Conservation (phyloP, 495 filamentous ascomycete species). For the Daldinia caldariorum region DNA sequence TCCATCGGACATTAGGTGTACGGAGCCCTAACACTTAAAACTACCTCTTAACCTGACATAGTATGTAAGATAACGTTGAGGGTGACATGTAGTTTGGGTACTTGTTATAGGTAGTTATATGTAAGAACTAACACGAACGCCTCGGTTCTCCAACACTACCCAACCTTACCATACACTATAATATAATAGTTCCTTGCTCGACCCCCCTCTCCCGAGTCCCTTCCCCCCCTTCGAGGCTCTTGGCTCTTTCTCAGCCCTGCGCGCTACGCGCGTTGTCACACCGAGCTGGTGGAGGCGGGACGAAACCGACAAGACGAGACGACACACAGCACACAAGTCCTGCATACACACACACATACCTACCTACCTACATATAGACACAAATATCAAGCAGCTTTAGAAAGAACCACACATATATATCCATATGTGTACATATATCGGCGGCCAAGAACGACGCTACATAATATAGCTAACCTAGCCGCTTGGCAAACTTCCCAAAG, state of each 20-base stretch:
- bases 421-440: background rate
- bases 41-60: background rate
- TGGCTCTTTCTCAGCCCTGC: conserved; percentile 37
- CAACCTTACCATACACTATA: too few species aligned
- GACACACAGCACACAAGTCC: background rate
- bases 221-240: conserved; percentile 26
- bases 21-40: background rate
- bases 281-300: conserved; percentile 8
- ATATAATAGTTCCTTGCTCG: too few species aligned
- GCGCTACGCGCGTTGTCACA: conserved; percentile 29
- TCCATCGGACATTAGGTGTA: background rate
- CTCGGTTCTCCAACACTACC: conserved; percentile 7
- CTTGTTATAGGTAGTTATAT: background rate
- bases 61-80: background rate
- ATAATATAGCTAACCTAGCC: background rate
- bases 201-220: too few species aligned
- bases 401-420: background rate
- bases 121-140: background rate
- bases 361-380: background rate
- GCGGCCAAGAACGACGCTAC: conserved; percentile 3
- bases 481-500: background rate
- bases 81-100: background rate
- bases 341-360: background rate
- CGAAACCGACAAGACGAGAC: background rate
- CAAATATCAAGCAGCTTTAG: background rate